Base-by-base conservation (phyloP, 495 filamentous ascomycete genomes). In the Aspergillus bertholletiae region DNA sequence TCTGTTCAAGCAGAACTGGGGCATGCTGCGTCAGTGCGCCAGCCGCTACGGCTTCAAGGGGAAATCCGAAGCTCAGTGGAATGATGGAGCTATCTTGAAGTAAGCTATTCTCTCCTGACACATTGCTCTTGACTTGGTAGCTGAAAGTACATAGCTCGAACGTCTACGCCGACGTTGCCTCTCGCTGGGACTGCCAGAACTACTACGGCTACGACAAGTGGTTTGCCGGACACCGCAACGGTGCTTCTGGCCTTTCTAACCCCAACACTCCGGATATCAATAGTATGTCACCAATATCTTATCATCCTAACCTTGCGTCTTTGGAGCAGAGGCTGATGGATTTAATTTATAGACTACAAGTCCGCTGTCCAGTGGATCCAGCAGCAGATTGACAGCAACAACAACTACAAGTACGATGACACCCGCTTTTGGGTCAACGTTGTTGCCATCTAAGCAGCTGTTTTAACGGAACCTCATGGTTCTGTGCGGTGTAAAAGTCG, bases 1-100 rank as follows among this genome's bases (percentile, higher is more conserved):
- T 26, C 53, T 68, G 4, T 68, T 68, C 59, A 68, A 69, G 60
- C 66, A 76, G 54, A 74, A 72, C 49, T 71, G 69, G 69, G 62
- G 53, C 43, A 69, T 72, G 52, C 59, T 72, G 32, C 62, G 67
- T n/a, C 39, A 48, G 11, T 65, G 55, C 41, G 56, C 64, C 1
- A 34, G 3, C 6, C 51, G 51, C 2, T 60, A 62, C 24, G 57
- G 54, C 13, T 60, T 67, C 54, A 17, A 45, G n/a, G 64, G 61
- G 7, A n/a, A 62, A 48, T 55, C 56, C 15, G 37, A 22, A 7
- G 53, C 9, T 41, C 20, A 67, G 20, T 59, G 56, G 13, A 49
- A 48, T 18, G 50, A 67, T 21, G 61, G 64, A 41, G 62, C 53
- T 17, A 34, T 65, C 45, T 51, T 67, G 2, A 67, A 67, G 64